Conservation (phyloP, 1,284 basidiomycete species). For the Apiotrichum mycotoxinovorans region DNA sequence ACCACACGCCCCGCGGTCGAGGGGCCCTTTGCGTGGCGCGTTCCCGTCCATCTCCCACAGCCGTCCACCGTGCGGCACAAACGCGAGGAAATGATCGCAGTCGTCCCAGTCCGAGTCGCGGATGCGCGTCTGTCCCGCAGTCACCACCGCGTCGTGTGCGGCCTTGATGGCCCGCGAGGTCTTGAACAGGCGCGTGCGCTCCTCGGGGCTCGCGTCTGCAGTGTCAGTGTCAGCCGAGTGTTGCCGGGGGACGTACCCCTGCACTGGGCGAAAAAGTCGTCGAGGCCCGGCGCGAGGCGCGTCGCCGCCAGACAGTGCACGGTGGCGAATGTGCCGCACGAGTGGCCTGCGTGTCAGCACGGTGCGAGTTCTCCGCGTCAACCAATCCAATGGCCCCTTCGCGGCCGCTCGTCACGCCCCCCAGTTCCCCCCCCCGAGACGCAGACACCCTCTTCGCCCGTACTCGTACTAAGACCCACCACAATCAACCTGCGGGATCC, state of each 20-base stretch:
- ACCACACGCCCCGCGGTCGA: conserved; percentile 17
- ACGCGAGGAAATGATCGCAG: conserved; percentile 27
- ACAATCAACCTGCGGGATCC: conserved; percentile 26
- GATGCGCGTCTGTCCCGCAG: conserved; percentile 18
- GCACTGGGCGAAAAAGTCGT: conserved; percentile 18
- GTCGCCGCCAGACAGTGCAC: conserved; percentile 24
- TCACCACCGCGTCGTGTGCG: conserved; percentile 20
- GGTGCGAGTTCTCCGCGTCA: too few species aligned
- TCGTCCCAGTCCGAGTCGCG: conserved; percentile 23
- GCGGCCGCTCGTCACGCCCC: neutral
- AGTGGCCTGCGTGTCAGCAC: conserved; percentile 18
- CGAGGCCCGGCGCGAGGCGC: conserved; percentile 14
- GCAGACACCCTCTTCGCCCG: too few species aligned
- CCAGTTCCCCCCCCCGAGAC: neutral
- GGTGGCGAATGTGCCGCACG: conserved; percentile 27
- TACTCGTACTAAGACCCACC: conserved; percentile 10
- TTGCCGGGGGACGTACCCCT: conserved; percentile 16
- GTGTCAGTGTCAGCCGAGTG: too few species aligned
- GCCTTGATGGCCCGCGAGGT: conserved; percentile 14
- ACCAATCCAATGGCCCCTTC: too few species aligned
- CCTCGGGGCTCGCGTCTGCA: conserved; percentile 1
- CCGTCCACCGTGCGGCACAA: conserved; percentile 12
- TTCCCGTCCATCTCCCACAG: conserved; percentile 27
- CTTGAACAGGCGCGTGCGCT: conserved; percentile 15
- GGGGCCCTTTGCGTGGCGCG: conserved; percentile 17